Evolutionary conservation across 73 alveolate species (phyloP).

Genomic region (Paramecium octaurelia): DNA sequence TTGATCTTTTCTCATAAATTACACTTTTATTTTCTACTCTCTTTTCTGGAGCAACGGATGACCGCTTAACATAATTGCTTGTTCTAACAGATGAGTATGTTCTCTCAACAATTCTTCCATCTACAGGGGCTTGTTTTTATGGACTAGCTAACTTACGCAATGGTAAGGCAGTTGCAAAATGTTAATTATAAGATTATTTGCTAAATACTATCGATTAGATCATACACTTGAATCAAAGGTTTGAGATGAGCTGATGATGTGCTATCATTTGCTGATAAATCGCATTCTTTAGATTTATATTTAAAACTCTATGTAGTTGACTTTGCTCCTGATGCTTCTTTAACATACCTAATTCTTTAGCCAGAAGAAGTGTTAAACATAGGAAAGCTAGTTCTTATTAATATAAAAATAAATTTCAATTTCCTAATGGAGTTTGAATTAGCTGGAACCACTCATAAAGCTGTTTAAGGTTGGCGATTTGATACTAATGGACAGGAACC

Average conservation of each 20-base stretch:
- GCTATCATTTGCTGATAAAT: constrained; percentile 11
- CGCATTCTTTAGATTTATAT: constrained; percentile 42
- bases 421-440: constrained; percentile 23
- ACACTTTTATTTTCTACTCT: constrained; percentile 24
- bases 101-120: constrained; percentile 11
- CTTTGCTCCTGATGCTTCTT: constrained; percentile 39
- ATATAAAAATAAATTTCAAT: background rate
- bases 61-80: constrained; percentile 33
- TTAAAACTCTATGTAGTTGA: constrained; percentile 23
- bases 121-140: background rate
- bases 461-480: constrained; percentile 14
- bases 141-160: background rate
- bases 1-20: background rate
- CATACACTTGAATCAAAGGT: background rate
- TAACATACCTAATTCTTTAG: constrained; percentile 19
- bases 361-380: constrained; percentile 17
- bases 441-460: background rate
- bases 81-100: constrained; percentile 40
- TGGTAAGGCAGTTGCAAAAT: constrained; percentile 6
- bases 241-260: background rate
- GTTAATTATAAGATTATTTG: constrained; percentile 15
- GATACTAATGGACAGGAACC: background rate
- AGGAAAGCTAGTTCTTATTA: background rate
- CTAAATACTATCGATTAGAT: background rate
- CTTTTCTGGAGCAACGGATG: constrained; percentile 45